Evolutionary conservation across 1,284 basidiomycete species (phyloP).

Genomic region (Peniophora sp.): DNA sequence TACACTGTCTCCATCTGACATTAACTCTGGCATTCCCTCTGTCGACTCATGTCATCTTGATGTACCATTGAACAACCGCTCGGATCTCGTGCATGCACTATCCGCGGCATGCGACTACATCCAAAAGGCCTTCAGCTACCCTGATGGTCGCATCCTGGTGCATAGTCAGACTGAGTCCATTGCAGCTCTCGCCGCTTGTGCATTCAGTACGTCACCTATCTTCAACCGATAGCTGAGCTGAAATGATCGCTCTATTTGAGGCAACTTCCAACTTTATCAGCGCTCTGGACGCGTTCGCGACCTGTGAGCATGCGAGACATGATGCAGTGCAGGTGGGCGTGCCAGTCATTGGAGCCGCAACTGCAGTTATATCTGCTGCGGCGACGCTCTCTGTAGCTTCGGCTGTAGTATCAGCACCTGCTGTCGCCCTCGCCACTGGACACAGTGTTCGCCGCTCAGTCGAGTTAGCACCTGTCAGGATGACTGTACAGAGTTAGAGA

Average conservation of each 20-base stretch:
- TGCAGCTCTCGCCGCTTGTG: constrained; percentile 20
- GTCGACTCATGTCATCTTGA: constrained; percentile 33
- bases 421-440: neutral
- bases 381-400: neutral
- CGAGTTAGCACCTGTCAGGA: neutral
- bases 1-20: constrained; percentile 39
- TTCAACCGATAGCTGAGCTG: too few species aligned
- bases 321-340: neutral
- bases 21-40: constrained; percentile 20
- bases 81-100: constrained; percentile 34
- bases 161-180: constrained; percentile 48
- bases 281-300: constrained; percentile 38
- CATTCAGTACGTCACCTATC: constrained; percentile 12
- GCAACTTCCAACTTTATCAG: constrained; percentile 39
- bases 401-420: neutral
- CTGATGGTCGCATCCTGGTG: constrained; percentile 50
- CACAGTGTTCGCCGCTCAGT: neutral
- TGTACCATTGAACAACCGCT: constrained; percentile 26
- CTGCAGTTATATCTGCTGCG: neutral
- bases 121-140: constrained; percentile 24
- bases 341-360: neutral
- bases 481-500: neutral
- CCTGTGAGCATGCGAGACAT: constrained; percentile 25
- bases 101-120: constrained; percentile 36
- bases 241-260: constrained; percentile 51